phyloP scores from a whole-genome alignment of 2,329 filamentous ascomycete species.

The Colletotrichum sp. region DNA sequence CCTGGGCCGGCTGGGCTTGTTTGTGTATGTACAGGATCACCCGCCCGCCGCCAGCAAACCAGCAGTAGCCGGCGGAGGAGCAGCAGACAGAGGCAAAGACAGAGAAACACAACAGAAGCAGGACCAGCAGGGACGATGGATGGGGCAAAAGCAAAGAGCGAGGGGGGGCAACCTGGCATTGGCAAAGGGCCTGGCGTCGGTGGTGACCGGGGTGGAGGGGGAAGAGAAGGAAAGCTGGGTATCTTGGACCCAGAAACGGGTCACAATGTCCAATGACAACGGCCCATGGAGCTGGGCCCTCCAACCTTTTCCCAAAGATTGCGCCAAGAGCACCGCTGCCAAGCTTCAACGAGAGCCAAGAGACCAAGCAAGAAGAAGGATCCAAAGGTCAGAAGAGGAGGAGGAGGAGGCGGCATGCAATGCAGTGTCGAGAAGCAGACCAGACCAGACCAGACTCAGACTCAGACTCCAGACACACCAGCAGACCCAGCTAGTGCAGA shows the following conservation, averaged over 20 bases:
- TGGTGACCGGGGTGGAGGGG: not conserved
- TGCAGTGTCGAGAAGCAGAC: not conserved
- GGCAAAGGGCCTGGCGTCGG: not conserved
- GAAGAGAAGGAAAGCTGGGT: not conserved
- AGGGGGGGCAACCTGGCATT: not conserved
- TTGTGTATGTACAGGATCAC: not conserved
- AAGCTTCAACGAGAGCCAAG: not conserved
- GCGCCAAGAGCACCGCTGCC: not conserved
- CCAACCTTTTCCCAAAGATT: conserved; percentile 1
- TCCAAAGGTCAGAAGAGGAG: not conserved
- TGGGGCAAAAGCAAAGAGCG: not conserved
- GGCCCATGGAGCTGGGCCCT: not conserved
- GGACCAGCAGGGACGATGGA: not conserved
- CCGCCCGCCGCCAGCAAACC: not conserved
- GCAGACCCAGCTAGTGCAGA: not conserved
- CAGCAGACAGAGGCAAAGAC: not conserved
- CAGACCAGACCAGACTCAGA: not conserved
- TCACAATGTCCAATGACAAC: not conserved
- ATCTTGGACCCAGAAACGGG: not conserved
- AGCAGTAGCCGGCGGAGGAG: not conserved
- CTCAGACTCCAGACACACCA: not conserved
- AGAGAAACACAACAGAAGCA: not conserved
- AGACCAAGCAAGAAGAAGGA: not conserved
- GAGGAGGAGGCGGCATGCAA: not conserved
- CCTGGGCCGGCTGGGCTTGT: not conserved